Evolutionary conservation across 257 asterid species (phyloP).

Genomic region (Linaria vulgaris): DNA sequence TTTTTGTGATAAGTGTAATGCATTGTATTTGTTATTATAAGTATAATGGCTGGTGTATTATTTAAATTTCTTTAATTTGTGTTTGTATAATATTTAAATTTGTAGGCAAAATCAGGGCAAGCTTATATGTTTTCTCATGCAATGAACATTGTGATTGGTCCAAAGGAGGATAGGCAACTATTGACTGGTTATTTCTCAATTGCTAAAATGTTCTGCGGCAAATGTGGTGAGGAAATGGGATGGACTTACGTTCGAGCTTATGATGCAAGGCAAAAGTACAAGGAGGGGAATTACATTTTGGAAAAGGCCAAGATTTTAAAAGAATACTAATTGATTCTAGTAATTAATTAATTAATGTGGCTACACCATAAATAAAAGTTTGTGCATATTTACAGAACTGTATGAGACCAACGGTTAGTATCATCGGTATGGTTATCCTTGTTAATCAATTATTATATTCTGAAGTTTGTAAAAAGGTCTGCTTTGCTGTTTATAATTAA

Average conservation of each 20-base stretch:
- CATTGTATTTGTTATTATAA: background rate
- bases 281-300: constrained; percentile 38
- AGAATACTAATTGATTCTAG: constrained; percentile 11
- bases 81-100: too few species aligned
- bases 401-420: background rate
- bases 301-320: constrained; percentile 40
- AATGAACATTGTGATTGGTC: constrained; percentile 36
- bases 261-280: constrained; percentile 20
- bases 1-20: background rate
- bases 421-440: too few species aligned
- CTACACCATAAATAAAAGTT: background rate
- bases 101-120: constrained; percentile 34
- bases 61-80: too few species aligned
- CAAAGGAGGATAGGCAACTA: constrained; percentile 25
- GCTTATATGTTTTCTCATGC: constrained; percentile 43
- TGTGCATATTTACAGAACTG: background rate
- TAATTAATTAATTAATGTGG: background rate
- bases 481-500: too few species aligned
- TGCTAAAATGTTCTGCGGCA: constrained; percentile 38
- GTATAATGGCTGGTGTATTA: too few species aligned
- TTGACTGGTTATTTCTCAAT: constrained; percentile 34
- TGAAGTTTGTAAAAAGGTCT: too few species aligned
- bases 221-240: constrained; percentile 39
- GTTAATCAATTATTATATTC: too few species aligned
- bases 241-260: constrained; percentile 40